Conservation (phyloP, 352 stramenopile genomes). For the Labyrinthula sp. region DNA sequence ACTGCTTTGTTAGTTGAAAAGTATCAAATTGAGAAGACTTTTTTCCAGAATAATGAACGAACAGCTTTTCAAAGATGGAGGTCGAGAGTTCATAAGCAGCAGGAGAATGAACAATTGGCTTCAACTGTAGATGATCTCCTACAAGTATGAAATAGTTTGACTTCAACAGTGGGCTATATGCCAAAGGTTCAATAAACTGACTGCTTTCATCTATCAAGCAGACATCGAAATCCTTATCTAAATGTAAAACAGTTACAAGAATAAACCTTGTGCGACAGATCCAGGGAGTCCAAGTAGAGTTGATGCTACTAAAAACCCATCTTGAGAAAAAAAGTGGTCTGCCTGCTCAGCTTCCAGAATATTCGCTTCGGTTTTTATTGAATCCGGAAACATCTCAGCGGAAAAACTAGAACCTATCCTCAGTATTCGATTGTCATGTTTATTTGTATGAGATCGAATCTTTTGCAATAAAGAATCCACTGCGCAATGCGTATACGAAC, state of each 20-base stretch:
- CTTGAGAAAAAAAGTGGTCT: too few species aligned
- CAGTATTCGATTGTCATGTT: too few species aligned
- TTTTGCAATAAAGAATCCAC: constrained; percentile 92
- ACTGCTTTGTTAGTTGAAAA: constrained; percentile 89
- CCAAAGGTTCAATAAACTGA: constrained; percentile 84
- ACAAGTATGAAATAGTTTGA: constrained; percentile 85
- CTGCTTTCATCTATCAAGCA: constrained; percentile 94
- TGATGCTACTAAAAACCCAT: too few species aligned
- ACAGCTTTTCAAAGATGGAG: too few species aligned
- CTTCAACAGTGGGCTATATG: constrained; percentile 65
- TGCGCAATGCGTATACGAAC: constrained; percentile 86
- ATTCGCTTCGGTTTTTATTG: too few species aligned
- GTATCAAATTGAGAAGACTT: constrained; percentile 37
- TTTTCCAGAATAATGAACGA: too few species aligned
- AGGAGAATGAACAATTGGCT: constrained; percentile 69
- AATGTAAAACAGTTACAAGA: too few species aligned
- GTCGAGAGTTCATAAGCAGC: constrained; percentile 56
- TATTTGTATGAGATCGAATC: too few species aligned
- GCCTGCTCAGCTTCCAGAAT: too few species aligned
- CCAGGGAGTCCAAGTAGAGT: too few species aligned
- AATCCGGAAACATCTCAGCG: too few species aligned
- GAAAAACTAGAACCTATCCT: constrained; percentile 34
- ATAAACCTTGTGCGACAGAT: too few species aligned
- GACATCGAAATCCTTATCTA: constrained; percentile 74
- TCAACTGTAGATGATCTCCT: constrained; percentile 90